Evolutionary conservation across 495 filamentous ascomycete species (phyloP).

Genomic region (Penicillium cinerascens): DNA sequence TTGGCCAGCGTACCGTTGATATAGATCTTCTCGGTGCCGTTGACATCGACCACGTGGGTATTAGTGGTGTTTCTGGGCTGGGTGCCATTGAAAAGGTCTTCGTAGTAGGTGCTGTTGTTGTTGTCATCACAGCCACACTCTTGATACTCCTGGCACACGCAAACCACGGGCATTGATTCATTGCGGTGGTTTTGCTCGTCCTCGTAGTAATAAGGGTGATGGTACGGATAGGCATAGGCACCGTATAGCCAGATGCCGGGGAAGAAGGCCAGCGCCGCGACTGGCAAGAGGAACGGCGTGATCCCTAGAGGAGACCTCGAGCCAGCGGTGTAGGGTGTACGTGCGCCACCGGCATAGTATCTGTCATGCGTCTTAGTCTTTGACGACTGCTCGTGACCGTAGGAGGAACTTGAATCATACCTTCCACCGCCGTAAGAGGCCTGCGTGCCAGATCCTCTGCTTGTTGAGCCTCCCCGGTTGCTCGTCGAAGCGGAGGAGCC

Average conservation of each 20-base stretch:
- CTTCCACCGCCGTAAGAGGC: constrained; percentile 18
- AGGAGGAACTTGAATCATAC: constrained; percentile 15
- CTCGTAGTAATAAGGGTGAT: constrained; percentile 55
- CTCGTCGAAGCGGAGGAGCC: constrained; percentile 22
- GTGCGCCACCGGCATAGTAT: constrained; percentile 78
- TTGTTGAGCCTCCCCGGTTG: constrained; percentile 63
- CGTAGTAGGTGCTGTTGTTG: constrained; percentile 52
- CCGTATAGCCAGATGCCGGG: constrained; percentile 56
- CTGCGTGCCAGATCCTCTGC: constrained; percentile 9
- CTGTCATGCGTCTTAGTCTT: constrained; percentile 45
- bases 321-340: constrained; percentile 65
- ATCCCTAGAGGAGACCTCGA: constrained; percentile 52
- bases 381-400: too few relatives aligned
- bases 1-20: constrained; percentile 86
- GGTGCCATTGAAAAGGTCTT: constrained; percentile 63
- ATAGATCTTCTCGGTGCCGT: constrained; percentile 71
- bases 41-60: constrained; percentile 59
- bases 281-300: constrained; percentile 54
- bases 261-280: constrained; percentile 55
- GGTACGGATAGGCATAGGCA: constrained; percentile 63
- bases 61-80: constrained; percentile 62
- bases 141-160: constrained; percentile 65
- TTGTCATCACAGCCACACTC: constrained; percentile 86
- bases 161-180: constrained; percentile 67
- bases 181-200: constrained; percentile 48